These are phyloP conservation scores for Datisca glomerata DNA, from an alignment of 306 rosid genomes.

Conservation along the genomic window DNA sequence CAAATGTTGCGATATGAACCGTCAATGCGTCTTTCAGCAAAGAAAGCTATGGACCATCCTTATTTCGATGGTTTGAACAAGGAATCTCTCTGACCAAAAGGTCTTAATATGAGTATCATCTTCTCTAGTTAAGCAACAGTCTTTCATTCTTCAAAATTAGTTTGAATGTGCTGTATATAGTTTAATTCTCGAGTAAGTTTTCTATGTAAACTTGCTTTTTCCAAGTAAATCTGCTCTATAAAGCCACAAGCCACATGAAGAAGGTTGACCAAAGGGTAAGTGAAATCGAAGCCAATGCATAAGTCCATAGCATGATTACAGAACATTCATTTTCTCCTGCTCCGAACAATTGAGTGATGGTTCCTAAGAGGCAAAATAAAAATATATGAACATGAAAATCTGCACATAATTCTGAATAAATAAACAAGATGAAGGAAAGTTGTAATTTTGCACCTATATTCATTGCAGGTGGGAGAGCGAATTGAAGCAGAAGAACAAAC, in stretches of 20 bases:
- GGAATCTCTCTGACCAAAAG: slow-evolving; percentile 38
- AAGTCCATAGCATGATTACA: slow-evolving; percentile 56
- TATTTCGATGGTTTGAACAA: slow-evolving; percentile 56
- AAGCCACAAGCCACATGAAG: slow-evolving; percentile 59
- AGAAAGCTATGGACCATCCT: slow-evolving; percentile 90
- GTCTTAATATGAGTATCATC: no score
- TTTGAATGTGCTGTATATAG: no score
- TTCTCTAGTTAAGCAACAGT: no score
- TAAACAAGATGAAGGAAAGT: no score
- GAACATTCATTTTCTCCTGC: slow-evolving; percentile 73
- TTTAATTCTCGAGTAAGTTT: no score
- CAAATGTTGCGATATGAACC: slow-evolving; percentile 87
- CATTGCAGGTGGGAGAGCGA: slow-evolving; percentile 83
- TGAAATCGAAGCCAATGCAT: slow-evolving; percentile 47
- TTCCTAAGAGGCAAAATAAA: slow-evolving; percentile 23
- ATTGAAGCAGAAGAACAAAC: slow-evolving; percentile 73
- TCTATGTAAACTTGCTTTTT: neutral
- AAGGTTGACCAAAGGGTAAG: slow-evolving; percentile 66
- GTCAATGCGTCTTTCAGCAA: slow-evolving; percentile 59
- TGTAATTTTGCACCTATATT: slow-evolving; percentile 28
- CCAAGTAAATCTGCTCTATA: neutral
- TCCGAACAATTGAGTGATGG: slow-evolving; percentile 66
- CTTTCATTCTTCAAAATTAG: no score
- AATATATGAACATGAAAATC: no score
- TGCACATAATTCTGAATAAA: no score